Percentiles rank a stretch among this genome's conserved stretches.
These are phyloP conservation scores for Colletotrichum limetticola DNA, from an alignment of 2,329 filamentous ascomycete genomes.

Conservation along the genomic window DNA sequence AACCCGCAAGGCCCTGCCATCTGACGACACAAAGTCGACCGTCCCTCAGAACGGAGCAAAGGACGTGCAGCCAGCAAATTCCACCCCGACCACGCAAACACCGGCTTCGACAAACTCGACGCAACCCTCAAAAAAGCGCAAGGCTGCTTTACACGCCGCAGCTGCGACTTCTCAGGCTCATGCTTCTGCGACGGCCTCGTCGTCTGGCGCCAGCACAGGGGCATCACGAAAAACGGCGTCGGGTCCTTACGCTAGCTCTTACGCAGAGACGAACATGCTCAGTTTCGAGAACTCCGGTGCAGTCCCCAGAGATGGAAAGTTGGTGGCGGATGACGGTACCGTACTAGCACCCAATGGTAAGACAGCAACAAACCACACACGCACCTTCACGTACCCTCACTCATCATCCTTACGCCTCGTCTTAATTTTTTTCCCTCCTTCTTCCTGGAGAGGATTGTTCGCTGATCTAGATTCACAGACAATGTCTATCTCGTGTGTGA, in stretches of 20 bases:
- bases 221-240: constrained; percentile 52
- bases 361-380: constrained; percentile 45
- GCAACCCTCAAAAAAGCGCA: constrained; percentile 82
- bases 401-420: not conserved
- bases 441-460: constrained; percentile 1
- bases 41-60: constrained; percentile 50
- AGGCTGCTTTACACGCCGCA: constrained; percentile 64
- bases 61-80: constrained; percentile 44
- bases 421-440: not conserved
- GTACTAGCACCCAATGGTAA: constrained; percentile 86
- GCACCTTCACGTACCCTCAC: constrained; percentile 9
- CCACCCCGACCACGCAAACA: constrained; percentile 43
- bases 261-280: constrained; percentile 85
- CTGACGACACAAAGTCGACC: constrained; percentile 52
- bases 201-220: constrained; percentile 42
- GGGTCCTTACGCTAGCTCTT: constrained; percentile 42
- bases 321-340: constrained; percentile 92
- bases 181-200: constrained; percentile 39
- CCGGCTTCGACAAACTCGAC: constrained; percentile 62
- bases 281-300: constrained; percentile 81
- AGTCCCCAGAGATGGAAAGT: constrained; percentile 77
- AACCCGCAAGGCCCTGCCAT: constrained; percentile 53
- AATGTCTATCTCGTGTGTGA: constrained; percentile 97
- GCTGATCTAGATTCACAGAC: constrained; percentile 55
- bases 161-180: constrained; percentile 32